Evolutionary conservation across 1,139 yeast species (phyloP), one percentile per base, ranked within the genome.

Genomic region (Pneumocystis murina): DNA sequence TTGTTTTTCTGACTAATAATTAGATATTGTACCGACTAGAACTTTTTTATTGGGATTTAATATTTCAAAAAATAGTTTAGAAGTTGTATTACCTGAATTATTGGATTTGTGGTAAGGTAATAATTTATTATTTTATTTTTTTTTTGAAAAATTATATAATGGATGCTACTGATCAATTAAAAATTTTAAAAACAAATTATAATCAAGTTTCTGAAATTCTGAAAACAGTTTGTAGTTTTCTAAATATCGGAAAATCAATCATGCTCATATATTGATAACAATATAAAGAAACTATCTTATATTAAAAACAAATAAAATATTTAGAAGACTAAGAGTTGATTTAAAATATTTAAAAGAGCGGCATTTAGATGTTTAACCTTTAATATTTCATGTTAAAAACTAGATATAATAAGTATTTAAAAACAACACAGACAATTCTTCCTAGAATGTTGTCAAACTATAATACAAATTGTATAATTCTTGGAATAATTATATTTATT

Each of bases 1-100:
- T 0, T 92, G 81, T 70, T 82, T 81, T 69, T 68, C 75, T 0
- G 77, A 90, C 16, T 86, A 84, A 66, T 98, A 94, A 71, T 83
- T 89, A 36, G 98, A 92, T 73, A 69, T 92, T 30, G 96, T 92
- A 0, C 96, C 98, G 0, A 86, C 97, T 0, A 72, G 92, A 59
- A 78, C 95, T 0, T 77, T 84, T 2, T 75, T 92, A 7, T 77
- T 91, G 64, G 86, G 87, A 63, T 76, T 91, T 20, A 94, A 96
- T 0, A 84, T 90, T 39, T 98, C 99, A 0, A 84, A 82, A 66
- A 92, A 94, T 71, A 88, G 83, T 68, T 77, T 92, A 20, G 99
- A 98, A 0, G 79, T 86, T 0, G 71, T 91, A 6, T 80, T 89
- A 1, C 76, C 78, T 1, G 82, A 82, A 6, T 73, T 89, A 39